Evolutionary conservation across 768 basidiomycete species (phyloP), one percentile per base, ranked within the genome.

Genomic region (Hypholoma sublateritium): DNA sequence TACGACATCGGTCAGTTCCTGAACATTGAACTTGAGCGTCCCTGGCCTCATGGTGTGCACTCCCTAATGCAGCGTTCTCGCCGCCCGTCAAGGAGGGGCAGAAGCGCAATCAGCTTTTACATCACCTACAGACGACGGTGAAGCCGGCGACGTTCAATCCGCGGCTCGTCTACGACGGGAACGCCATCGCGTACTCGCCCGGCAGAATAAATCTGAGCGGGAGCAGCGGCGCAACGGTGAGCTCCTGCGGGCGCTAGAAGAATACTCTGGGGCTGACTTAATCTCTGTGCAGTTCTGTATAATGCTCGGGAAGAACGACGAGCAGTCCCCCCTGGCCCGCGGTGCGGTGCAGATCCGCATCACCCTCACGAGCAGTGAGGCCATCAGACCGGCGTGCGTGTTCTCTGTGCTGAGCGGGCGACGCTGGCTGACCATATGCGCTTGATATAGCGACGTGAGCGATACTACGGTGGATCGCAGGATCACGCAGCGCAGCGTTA

Each of bases 121-220:
- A 74, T 16, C 66, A 69, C 5, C 66, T 84, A 0, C 81, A 82
- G 49, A 74, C 66, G 4, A 65, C 65, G 0, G 62, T 73, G 0
- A 67, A 71, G 0, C 74, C 80, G 0, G 52, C 51, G 0, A 7
- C 73, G 0, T 83, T 83, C 58, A 70, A 62, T 12, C 79, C 79
- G 0, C 74, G 72, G 13, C 68, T 73, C 3, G 62, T 84, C 4
- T 84, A 79, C 53, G 82, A 84, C 49, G 77, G 81, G 0, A 69
- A 70, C 4, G 70, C 71, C 0, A 74, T 82, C 0, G 63, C 79
- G 0, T 84, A 78, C 36, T 68, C 77, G 0, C 70, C 76, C 0
- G 60, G 53, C 0, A 70, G 73, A 0, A 21, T 45, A 17, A 70
- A 70, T 11, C 25, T 35, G 12, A 56, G 65, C 1, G 67, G 65